Base-by-base conservation (phyloP, 768 basidiomycete genomes). In the Calocybe cyanea region DNA sequence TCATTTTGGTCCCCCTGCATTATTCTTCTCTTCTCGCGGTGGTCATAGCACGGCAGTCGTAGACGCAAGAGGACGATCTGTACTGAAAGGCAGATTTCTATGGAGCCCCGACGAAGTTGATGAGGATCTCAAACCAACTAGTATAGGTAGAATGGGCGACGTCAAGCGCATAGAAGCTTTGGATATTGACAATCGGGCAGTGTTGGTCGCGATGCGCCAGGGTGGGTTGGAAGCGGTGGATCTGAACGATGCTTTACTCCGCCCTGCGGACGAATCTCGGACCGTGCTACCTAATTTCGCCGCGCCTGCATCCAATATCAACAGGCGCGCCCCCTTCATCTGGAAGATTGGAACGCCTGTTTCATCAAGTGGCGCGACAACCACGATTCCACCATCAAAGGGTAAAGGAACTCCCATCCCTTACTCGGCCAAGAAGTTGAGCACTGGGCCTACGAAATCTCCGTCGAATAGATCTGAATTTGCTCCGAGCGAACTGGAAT, bases 1-100 rank as follows among this genome's bases (percentile, higher is more conserved):
- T 31, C 88, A 89, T 60, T 92, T 89, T 55, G 90, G 90, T 0
- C 90, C 90, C 18, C 90, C 90, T 4, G 86, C 90, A 1, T 63
- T 92, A 14, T 92, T 92, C 66, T 92, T 77, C 62, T 90, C 89
- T 8, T 86, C 88, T 8, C 82, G 90, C n/a, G 90, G 90, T 17
- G 90, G 90, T 0, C 88, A 91, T 57, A 92, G 89, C 56, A 92
- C 90, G 0, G 73, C 86, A 4, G 88, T 92, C 42, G 90, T 92
- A 14, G 90, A 92, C 58, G 78, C 83, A n/a, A 78, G 88, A 15
- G 90, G 90, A 33, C 70, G 87, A 43, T 87, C 90, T 10, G 90
- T 92, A 8, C 73, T 92, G 9, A 87, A 91, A 53, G 83, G 84
- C 28, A 78, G 83, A 41, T 83, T 92, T 52, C 14, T 86, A 46